phyloP scores from a whole-genome alignment of 192 early-diverging fungal genomes.

The Coemansia sp. region DNA sequence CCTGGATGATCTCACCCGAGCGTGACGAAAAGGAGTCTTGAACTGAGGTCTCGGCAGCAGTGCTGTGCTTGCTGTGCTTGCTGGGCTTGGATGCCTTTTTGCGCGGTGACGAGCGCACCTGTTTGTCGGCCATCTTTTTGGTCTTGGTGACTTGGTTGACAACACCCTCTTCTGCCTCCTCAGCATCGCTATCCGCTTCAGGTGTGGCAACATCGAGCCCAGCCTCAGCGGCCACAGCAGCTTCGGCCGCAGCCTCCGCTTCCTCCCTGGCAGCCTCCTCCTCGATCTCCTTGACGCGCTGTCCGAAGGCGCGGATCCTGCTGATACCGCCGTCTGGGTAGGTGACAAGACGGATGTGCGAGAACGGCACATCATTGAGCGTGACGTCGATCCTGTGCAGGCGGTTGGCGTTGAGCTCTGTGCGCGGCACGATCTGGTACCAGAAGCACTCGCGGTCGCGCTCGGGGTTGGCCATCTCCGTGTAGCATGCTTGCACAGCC shows the following conservation, averaged over 20 bases:
- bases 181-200: slow-evolving; percentile 2
- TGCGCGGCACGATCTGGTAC: slow-evolving; percentile 63
- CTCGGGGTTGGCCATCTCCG: slow-evolving; percentile 54
- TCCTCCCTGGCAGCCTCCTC: slow-evolving; percentile 50
- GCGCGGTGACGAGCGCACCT: slow-evolving; percentile 15
- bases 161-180: slow-evolving; percentile 2
- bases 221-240: slow-evolving; percentile 37
- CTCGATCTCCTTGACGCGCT: slow-evolving; percentile 56
- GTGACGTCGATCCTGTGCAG: slow-evolving; percentile 69
- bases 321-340: slow-evolving; percentile 85
- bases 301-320: slow-evolving; percentile 79
- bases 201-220: slow-evolving; percentile 23
- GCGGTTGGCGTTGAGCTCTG: slow-evolving; percentile 41
- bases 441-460: slow-evolving; percentile 60
- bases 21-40: slow-evolving; percentile 42
- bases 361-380: slow-evolving; percentile 63
- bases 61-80: slow-evolving; percentile 22
- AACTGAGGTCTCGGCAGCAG: slow-evolving; percentile 1
- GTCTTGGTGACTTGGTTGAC: slow-evolving; percentile 7
- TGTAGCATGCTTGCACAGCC: slow-evolving; percentile 68
- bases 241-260: slow-evolving; percentile 52
- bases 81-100: slow-evolving; percentile 34
- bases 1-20: slow-evolving; percentile 43
- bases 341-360: slow-evolving; percentile 69
- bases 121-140: slow-evolving; percentile 25